Percentiles rank a stretch among this genome's conserved stretches.
These are phyloP conservation scores for Rheum nobile DNA, from an alignment of 148 eudicot genomes.

Conservation along the genomic window DNA sequence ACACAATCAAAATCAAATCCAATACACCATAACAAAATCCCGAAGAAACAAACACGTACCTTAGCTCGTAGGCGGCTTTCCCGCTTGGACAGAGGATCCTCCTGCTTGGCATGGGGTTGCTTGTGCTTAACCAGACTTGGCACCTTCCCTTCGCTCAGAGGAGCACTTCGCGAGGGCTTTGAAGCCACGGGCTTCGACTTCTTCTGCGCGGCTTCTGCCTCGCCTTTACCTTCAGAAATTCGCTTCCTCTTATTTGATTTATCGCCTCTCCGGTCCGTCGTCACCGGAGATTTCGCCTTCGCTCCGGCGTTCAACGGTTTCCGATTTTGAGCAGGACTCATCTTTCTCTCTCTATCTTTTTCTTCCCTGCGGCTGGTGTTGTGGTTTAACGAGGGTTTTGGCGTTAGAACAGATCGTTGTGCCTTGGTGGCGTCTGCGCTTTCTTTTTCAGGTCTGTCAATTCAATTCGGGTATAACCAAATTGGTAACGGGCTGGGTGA, in stretches of 20 bases:
- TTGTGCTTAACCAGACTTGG: conserved; percentile 11
- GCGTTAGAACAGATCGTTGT: not conserved
- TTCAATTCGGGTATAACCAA: not conserved
- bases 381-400: conserved; percentile 8
- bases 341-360: not conserved
- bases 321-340: not conserved
- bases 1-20: not conserved
- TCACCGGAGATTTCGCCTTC: not conserved
- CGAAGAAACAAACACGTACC: conserved; percentile 18
- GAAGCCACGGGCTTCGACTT: conserved; percentile 15
- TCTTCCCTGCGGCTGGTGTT: not conserved
- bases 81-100: conserved; percentile 22
- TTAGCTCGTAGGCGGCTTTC: conserved; percentile 38
- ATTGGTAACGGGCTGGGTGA: not conserved
- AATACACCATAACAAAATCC: not conserved
- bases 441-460: not conserved
- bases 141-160: conserved; percentile 19
- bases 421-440: not conserved
- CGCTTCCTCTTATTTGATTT: conserved; percentile 41
- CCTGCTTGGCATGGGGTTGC: not conserved
- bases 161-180: conserved; percentile 14
- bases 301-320: not conserved
- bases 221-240: conserved; percentile 9
- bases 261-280: not conserved
- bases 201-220: conserved; percentile 19